phyloP scores from a whole-genome alignment of 495 filamentous ascomycete genomes.

The Aspergillus kassunensis region DNA sequence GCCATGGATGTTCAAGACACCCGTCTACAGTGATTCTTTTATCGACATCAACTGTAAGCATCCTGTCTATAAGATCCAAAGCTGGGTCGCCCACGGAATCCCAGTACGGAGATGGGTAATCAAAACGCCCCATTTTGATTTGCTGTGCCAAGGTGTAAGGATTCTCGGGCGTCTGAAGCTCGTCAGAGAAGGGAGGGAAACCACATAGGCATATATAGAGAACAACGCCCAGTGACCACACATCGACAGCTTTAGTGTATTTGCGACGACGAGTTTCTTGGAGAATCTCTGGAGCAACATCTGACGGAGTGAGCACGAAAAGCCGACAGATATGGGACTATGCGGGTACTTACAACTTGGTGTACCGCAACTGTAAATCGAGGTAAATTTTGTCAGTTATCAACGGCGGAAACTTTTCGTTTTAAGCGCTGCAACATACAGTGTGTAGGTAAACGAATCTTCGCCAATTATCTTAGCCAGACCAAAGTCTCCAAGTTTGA shows the following conservation, averaged over 20 bases:
- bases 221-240: conserved; percentile 98
- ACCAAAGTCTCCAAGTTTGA: conserved; percentile 96
- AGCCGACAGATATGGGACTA: neutral
- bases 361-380: conserved; percentile 68
- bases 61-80: conserved; percentile 88
- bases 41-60: conserved; percentile 84
- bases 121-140: conserved; percentile 82
- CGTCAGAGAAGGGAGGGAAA: conserved; percentile 95
- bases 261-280: conserved; percentile 70
- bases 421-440: conserved; percentile 46
- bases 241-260: conserved; percentile 92
- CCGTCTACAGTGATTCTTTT: conserved; percentile 83
- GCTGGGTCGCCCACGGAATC: conserved; percentile 87
- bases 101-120: conserved; percentile 98
- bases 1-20: conserved; percentile 91
- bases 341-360: conserved; percentile 64
- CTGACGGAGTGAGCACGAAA: conserved; percentile 35
- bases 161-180: conserved; percentile 71
- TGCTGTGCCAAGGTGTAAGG: conserved; percentile 87
- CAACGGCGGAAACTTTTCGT: neutral
- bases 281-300: conserved; percentile 95
- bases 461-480: conserved; percentile 98
- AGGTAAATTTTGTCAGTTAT: conserved; percentile 11
- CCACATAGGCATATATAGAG: conserved; percentile 98
- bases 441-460: conserved; percentile 94